Evolutionary conservation across 192 early-diverging fungal species (phyloP).

Genomic region (Coemansia asiatica): DNA sequence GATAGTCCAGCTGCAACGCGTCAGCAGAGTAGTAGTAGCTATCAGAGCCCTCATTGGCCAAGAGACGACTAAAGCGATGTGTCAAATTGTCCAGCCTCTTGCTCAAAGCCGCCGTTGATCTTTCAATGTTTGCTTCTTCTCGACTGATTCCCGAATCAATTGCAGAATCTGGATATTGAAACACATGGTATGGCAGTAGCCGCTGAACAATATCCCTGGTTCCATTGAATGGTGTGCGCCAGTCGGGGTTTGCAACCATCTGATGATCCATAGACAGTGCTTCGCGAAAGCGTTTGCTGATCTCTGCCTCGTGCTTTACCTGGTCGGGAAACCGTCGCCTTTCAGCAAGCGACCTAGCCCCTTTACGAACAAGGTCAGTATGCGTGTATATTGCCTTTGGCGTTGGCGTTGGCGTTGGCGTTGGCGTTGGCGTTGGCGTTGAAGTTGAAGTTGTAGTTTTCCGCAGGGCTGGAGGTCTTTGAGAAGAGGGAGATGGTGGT

Average conservation of each 20-base stretch:
- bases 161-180: constrained; percentile 60
- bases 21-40: constrained; percentile 26
- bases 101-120: constrained; percentile 1
- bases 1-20: constrained; percentile 30
- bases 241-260: constrained; percentile 53
- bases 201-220: constrained; percentile 63
- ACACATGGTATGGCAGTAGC: constrained; percentile 74
- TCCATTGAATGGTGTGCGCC: constrained; percentile 63
- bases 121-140: constrained; percentile 11
- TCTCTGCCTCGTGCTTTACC: constrained; percentile 30
- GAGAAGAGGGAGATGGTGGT: neutral
- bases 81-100: constrained; percentile 12
- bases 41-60: constrained; percentile 27
- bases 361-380: constrained; percentile 16
- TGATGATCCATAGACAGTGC: constrained; percentile 59
- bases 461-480: constrained; percentile 1
- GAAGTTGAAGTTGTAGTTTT: no score
- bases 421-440: no score
- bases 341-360: constrained; percentile 12
- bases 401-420: no score
- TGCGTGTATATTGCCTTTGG: constrained; percentile 16
- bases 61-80: constrained; percentile 17
- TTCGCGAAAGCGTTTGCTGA: constrained; percentile 46
- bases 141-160: constrained; percentile 23
- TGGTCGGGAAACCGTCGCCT: constrained; percentile 20